Evolutionary conservation across 345 rosid species (phyloP).

Genomic region (Clausena lansium): DNA sequence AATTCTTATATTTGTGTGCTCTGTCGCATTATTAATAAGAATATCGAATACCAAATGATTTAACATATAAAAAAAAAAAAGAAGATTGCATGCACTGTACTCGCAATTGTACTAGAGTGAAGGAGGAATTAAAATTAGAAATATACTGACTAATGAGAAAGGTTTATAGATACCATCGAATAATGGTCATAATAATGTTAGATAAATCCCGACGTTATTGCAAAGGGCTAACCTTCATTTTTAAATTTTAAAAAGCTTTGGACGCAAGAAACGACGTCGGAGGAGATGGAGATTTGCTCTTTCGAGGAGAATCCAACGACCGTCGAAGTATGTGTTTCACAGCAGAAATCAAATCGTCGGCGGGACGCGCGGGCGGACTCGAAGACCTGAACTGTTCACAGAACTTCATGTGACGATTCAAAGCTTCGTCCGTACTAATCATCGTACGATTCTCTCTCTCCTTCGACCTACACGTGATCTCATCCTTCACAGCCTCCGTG

Average conservation of each 20-base stretch:
- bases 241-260: neutral
- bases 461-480: constrained; percentile 35
- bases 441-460: neutral
- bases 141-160: neutral
- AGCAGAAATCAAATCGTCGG: constrained; percentile 42
- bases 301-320: constrained; percentile 36
- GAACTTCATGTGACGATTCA: constrained; percentile 56
- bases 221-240: neutral
- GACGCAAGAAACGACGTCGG: neutral
- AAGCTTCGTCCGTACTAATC: constrained; percentile 53
- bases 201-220: too few species aligned
- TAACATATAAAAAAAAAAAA: too few species aligned
- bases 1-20: too few species aligned
- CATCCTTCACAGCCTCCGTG: constrained; percentile 67
- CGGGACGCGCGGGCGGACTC: constrained; percentile 34
- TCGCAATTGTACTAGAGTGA: too few species aligned
- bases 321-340: constrained; percentile 38
- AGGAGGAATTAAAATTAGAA: neutral
- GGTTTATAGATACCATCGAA: neutral
- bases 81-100: too few species aligned
- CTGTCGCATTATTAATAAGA: too few species aligned
- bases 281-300: neutral
- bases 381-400: constrained; percentile 48
- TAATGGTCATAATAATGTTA: neutral
- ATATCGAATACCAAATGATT: too few species aligned